These are phyloP conservation scores for Luffa acutangula DNA, from an alignment of 306 rosid species.

Conservation along the genomic window DNA sequence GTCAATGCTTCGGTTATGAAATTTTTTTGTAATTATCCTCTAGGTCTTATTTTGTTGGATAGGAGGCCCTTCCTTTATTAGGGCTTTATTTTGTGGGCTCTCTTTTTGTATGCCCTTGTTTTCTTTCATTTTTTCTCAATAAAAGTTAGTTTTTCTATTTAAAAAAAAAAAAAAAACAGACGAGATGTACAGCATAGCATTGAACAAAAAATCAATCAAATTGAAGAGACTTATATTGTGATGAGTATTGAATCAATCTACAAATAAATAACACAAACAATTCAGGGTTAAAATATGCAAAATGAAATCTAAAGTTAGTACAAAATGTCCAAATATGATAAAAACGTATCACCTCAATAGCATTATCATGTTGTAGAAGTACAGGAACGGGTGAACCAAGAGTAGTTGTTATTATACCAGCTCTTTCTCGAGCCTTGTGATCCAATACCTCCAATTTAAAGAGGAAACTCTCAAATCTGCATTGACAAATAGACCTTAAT, in stretches of 20 bases:
- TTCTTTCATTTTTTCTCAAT: no score
- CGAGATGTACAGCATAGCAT: not conserved
- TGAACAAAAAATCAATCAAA: not conserved
- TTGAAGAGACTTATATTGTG: not conserved
- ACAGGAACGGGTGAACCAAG: constrained; percentile 83
- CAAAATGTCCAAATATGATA: not conserved
- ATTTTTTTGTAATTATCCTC: no score
- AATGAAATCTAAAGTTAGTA: not conserved
- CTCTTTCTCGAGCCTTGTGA: constrained; percentile 96
- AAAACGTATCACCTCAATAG: constrained; percentile 55
- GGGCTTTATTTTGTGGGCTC: no score
- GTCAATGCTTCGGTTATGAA: no score
- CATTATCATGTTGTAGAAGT: constrained; percentile 64
- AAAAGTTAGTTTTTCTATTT: no score
- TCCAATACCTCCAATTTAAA: constrained; percentile 96
- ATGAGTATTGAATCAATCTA: not conserved
- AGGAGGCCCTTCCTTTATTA: no score
- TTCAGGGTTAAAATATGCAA: not conserved
- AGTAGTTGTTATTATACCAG: constrained; percentile 77
- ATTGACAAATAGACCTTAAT: not conserved
- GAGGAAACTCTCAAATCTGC: constrained; percentile 74
- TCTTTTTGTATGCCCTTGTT: no score
- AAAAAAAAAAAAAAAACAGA: not conserved
- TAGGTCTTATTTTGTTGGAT: no score
- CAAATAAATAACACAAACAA: not conserved